Evolutionary conservation across 345 rosid genomes (phyloP), one percentile per base, ranked within the genome.

Genomic region (Populus ilicifolia): DNA sequence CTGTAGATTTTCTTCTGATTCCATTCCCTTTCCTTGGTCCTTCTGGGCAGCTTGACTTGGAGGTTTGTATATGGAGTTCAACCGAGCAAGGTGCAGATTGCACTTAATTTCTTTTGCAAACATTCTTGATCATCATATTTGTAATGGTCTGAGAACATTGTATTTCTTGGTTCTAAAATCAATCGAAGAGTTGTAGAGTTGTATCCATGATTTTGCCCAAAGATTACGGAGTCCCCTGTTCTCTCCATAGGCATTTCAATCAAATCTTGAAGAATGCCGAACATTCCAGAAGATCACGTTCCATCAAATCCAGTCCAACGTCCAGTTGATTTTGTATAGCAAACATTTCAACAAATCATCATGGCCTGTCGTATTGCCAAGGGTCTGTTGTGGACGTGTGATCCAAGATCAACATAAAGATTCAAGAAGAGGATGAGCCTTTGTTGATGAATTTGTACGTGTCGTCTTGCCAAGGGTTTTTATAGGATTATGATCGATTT

Each of bases 1-100:
- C 79, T 1, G 65, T 67, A 69, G 83, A 79, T 70, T 84, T 81
- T 77, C 78, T 84, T 63, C 30, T 84, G 43, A 61, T 84, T 68
- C 86, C 84, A 9, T 77, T 59, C 69, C 66, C 77, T 52, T 87
- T 83, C 78, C 69, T 81, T 3, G 75, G 80, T 59, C 71, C 80
- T 41, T 84, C 80, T 6, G 85, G 84, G 16, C 84, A 85, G 77
- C 80, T 81, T 29, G 75, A 74, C 72, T 50, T 87, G 78, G 86
- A 85, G 63, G 70, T 87, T 69, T 78, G 88, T 80, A 80, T 87
- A 80, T 85, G 88, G 88, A 80, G 65, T 72, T 77, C 81, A 44
- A 21, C 73, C 75, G 83, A 80, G 65, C 77, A 70, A 76, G 79
- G 77, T 43, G 52, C 72, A 78, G 84, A 71, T 79, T 80, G 62